phyloP scores from a whole-genome alignment of 495 filamentous ascomycete genomes.

The Penicillium angulare region DNA sequence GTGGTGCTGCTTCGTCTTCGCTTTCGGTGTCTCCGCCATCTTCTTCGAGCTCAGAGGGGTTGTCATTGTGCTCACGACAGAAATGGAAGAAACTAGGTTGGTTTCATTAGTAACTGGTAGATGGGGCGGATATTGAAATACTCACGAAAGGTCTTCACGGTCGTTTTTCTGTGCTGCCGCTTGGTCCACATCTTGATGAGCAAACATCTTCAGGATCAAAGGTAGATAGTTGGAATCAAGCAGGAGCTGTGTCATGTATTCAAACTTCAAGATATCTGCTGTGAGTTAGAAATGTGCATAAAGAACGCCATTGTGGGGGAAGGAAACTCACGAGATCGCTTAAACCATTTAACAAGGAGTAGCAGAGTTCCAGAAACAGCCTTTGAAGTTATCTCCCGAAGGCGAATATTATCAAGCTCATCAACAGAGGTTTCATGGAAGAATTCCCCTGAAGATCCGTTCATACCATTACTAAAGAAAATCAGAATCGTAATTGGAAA shows the following conservation, averaged over 20 bases:
- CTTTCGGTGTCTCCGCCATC: conserved; percentile 34
- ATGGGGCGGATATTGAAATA: background rate
- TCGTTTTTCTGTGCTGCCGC: conserved; percentile 84
- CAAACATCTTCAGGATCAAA: conserved; percentile 86
- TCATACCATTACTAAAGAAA: conserved; percentile 29
- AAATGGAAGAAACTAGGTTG: conserved; percentile 75
- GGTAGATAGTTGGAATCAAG: conserved; percentile 94
- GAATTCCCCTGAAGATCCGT: conserved; percentile 32
- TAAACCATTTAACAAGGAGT: conserved; percentile 92
- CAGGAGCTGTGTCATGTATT: conserved; percentile 90
- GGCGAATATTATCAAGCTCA: conserved; percentile 75
- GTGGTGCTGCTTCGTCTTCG: conserved; percentile 77
- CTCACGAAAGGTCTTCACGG: conserved; percentile 76
- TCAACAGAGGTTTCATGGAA: conserved; percentile 51
- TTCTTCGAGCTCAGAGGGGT: conserved; percentile 30
- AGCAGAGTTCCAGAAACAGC: conserved; percentile 84
- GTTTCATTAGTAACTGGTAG: background rate
- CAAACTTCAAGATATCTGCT: conserved; percentile 88
- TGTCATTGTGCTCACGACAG: conserved; percentile 62
- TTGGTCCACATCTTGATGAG: conserved; percentile 86
- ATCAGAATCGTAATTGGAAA: background rate
- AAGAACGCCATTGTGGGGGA: background rate
- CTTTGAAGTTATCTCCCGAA: conserved; percentile 84
- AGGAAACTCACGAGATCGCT: conserved; percentile 75
- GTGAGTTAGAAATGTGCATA: conserved; percentile 12